phyloP scores from a whole-genome alignment of 2,329 filamentous ascomycete genomes.

The Stromatinia cepivora region DNA sequence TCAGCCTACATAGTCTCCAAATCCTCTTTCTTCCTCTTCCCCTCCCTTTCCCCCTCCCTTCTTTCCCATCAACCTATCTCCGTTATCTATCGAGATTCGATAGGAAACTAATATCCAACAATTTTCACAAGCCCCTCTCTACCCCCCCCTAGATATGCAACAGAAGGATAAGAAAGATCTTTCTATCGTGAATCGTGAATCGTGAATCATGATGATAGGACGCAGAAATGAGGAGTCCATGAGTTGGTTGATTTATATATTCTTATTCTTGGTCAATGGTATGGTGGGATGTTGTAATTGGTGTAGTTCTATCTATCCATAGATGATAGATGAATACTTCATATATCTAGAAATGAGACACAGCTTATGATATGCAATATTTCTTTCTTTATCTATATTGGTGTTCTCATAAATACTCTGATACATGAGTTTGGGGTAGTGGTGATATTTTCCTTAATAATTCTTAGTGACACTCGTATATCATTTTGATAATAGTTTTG shows the following conservation, averaged over 20 bases:
- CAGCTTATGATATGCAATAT: not conserved
- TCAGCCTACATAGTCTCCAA: not conserved
- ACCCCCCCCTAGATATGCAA: slow-evolving; percentile 4
- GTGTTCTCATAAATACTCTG: not conserved
- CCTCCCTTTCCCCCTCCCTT: not conserved
- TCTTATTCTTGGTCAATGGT: too few relatives aligned
- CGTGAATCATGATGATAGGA: not conserved
- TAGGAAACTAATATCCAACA: not conserved
- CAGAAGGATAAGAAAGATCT: not conserved
- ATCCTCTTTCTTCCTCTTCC: not conserved
- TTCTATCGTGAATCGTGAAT: not conserved
- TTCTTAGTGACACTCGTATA: not conserved
- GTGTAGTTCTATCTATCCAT: too few relatives aligned
- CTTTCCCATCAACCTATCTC: not conserved
- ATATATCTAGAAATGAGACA: not conserved
- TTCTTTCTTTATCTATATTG: not conserved
- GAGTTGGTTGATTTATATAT: not conserved
- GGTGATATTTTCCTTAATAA: not conserved
- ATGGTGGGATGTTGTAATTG: too few relatives aligned
- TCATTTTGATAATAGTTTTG: too few relatives aligned
- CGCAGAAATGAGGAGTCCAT: not conserved
- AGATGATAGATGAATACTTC: not conserved
- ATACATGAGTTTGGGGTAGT: not conserved
- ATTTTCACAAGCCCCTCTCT: not conserved
- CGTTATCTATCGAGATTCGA: not conserved